Base-by-base conservation (phyloP, 169 alveolate species). In the Cryptosporidium sp. region DNA sequence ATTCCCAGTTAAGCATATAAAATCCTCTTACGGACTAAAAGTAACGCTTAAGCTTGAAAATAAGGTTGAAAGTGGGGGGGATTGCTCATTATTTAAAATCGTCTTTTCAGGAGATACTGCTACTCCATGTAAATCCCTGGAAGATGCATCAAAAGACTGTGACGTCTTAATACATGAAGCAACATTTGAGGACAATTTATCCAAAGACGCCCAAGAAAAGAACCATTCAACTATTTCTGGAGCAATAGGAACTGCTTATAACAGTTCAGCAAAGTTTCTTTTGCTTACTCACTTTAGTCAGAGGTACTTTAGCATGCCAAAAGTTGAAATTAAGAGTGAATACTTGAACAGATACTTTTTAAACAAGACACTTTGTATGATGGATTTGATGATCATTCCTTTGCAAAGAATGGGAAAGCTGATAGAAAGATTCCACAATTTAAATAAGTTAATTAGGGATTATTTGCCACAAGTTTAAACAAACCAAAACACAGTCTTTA, bases 201-300 rank as follows among this genome's bases (percentile, higher is more conserved):
- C 37, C 1, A 68, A 73, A 48, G 96, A 95, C 85, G 98, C 98
- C 16, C 69, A 85, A 50, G 93, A 93, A 61, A 96, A 94, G 84
- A 91, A 89, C 80, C 96, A 94, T 75, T 93, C 95, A 7, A 92
- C 94, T 0, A 59, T 94, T 14, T 74, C 92, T 12, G 96, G 94
- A 71, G 97, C 98, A 31, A 84, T 95, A 55, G 65, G 91, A 51
- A 73, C 94, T 9, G 95, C 95, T 70, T 87, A 67, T 71, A 86
- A 62, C 43, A 92, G 93, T 74, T 48, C 85, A 33, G 93, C 96
- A 55, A 89, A 87, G 89, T 87, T 70, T 59, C 86, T 95, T 45
- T 89, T 96, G 33, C 84, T 96, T 43, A 96, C 98, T 10, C 98
- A 96, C 92, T 96, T 96, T 92, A 95, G 97, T 84, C 98, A 96